These are phyloP conservation scores for Penicillium corylophilum DNA, from an alignment of 2,329 filamentous ascomycete genomes.

Conservation along the genomic window DNA sequence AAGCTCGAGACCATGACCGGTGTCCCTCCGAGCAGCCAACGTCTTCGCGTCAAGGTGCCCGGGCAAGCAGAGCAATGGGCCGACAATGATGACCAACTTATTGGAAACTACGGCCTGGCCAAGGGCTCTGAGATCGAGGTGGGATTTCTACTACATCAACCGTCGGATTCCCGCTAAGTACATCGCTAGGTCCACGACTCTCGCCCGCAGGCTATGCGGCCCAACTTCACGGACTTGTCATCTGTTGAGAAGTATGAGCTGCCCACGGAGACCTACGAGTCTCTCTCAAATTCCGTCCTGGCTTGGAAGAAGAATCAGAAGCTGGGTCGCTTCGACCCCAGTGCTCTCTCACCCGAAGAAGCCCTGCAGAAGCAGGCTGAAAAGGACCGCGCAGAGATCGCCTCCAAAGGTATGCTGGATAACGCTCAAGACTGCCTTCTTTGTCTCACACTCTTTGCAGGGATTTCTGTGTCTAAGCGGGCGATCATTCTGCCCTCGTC, in stretches of 20 bases:
- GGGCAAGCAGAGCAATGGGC: slow-evolving; percentile 61
- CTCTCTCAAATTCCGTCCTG: slow-evolving; percentile 81
- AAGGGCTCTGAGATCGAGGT: slow-evolving; percentile 48
- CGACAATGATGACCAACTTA: slow-evolving; percentile 68
- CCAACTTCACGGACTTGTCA: slow-evolving; percentile 78
- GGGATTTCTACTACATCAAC: slow-evolving; percentile 4
- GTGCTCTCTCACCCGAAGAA: slow-evolving; percentile 70
- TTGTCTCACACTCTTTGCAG: slow-evolving; percentile 23
- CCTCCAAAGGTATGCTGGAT: slow-evolving; percentile 58
- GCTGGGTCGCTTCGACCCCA: slow-evolving; percentile 92
- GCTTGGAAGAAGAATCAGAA: slow-evolving; percentile 96
- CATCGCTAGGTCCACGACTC: slow-evolving; percentile 70
- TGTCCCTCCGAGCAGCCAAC: slow-evolving; percentile 77
- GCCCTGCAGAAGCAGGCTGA: slow-evolving; percentile 68
- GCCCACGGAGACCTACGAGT: slow-evolving; percentile 81
- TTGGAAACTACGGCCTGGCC: slow-evolving; percentile 51
- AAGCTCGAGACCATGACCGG: slow-evolving; percentile 94
- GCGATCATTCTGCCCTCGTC: slow-evolving; percentile 46
- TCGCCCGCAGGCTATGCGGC: slow-evolving; percentile 70
- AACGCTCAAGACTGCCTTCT: too few relatives aligned
- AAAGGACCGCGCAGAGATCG: slow-evolving; percentile 60
- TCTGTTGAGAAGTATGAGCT: slow-evolving; percentile 87
- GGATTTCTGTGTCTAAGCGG: slow-evolving; percentile 45
- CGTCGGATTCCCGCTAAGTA: neutral
- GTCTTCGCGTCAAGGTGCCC: slow-evolving; percentile 67